A percentile compares a stretch with the other conserved stretches of the same genome.
Evolutionary conservation across 345 rosid species (phyloP).

Genomic region (Turnera subulata): DNA sequence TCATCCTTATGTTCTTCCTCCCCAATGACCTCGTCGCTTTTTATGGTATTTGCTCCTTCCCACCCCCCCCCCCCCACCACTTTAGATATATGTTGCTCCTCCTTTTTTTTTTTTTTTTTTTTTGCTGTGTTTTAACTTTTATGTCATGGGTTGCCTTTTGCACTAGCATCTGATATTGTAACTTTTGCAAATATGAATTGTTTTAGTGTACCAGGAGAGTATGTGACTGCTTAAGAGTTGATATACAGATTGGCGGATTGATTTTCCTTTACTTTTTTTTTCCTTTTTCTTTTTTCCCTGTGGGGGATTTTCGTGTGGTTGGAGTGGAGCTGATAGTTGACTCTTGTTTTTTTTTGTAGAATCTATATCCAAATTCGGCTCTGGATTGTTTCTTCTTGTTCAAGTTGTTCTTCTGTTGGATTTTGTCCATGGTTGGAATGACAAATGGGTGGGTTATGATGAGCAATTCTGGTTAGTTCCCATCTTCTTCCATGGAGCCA

Average conservation of each 20-base stretch:
- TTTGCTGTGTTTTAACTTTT: no score
- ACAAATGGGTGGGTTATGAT: conserved; percentile 93
- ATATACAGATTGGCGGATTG: no score
- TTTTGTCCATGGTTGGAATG: conserved; percentile 99
- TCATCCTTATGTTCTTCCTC: conserved; percentile 89
- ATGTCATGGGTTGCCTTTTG: no score
- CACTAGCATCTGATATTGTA: no score
- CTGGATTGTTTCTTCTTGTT: conserved; percentile 92
- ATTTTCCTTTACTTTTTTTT: no score
- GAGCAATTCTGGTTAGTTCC: conserved; percentile 94
- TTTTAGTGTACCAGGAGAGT: no score
- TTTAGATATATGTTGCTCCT: no score
- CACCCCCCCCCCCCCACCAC: no score
- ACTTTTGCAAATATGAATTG: no score
- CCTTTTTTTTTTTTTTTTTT: no score
- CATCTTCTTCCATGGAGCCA: neutral
- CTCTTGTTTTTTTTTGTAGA: conserved; percentile 49
- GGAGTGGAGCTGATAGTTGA: conserved; percentile 1
- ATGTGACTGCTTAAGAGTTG: no score
- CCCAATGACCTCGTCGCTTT: conserved; percentile 89
- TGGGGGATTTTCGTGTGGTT: neutral
- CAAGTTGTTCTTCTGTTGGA: conserved; percentile 99
- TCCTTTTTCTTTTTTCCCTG: no score
- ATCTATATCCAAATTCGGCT: conserved; percentile 85
- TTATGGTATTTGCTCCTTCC: conserved; percentile 73